Base-by-base conservation (phyloP, 2,329 filamentous ascomycete species). In the Madurella fahalii region DNA sequence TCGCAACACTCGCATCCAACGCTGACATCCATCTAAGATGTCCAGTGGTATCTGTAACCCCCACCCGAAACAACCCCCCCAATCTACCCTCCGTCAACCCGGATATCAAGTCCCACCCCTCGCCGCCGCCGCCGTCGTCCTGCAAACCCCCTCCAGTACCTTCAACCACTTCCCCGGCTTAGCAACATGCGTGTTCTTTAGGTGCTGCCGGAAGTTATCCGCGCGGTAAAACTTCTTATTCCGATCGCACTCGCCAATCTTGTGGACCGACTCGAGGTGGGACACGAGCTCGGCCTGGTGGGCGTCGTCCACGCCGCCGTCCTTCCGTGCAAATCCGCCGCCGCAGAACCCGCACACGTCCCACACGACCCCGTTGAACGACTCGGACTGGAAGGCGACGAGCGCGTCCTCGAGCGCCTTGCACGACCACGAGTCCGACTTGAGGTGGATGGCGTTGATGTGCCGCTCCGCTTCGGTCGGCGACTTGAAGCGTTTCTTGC, bases 391-490 rank as follows among this genome's bases (percentile, higher is more conserved):
- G 41, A 58, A 64, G 0, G 58, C 59, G 2, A 50, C 39, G n/a
- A 61, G 50, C 2, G 59, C 53, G 25, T 61, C 44, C 15, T 52
- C 52, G 30, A 64, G 47, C 2, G 55, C 56, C 17, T 59, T 53
- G 50, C 62, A 64, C 0, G 62, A 60, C 62, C 62, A 64, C 9
- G 50, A 64, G 34, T 64, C 59, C 3, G 58, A 54, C 31, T 64
- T 64, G 44, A 63, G 53, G 39, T 64, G 62, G 42, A 64, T 58
- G 2, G 62, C 62, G 40, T 64, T 64, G 51, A 60, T 57, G 50
- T 64, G 62, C 8, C 62, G 53, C 40, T 64, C 62, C 18, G 60
- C 61, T 39, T 64, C 62, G 30, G 61, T 62, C 1, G 62, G 62
- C 12, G 46, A 52, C 20, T 64, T 64, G 56, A 64, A 64, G 3